These are phyloP conservation scores for Ambrosia hybrid DNA, from an alignment of 140 eudicot genomes.

Conservation along the genomic window DNA sequence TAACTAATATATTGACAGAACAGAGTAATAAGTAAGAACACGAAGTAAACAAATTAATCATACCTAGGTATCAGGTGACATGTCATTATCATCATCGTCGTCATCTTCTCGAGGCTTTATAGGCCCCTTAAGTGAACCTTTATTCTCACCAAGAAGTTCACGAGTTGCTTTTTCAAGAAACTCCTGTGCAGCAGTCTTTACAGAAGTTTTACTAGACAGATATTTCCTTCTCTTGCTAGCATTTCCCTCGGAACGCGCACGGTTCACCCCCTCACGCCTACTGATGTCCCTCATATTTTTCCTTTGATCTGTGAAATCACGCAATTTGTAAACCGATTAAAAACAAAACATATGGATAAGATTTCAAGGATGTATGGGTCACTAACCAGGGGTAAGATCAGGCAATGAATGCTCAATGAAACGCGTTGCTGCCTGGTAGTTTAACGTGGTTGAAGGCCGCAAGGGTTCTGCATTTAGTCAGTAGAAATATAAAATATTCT, in stretches of 20 bases:
- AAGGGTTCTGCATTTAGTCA: slow-evolving; percentile 61
- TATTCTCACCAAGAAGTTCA: slow-evolving; percentile 86
- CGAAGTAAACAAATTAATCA: neutral
- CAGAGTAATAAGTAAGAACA: neutral
- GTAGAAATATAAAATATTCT: neutral
- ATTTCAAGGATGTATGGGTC: slow-evolving; percentile 5
- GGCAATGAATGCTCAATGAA: slow-evolving; percentile 93
- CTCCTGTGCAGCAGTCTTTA: slow-evolving; percentile 83
- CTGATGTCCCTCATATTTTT: slow-evolving; percentile 82
- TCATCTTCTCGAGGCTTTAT: slow-evolving; percentile 62
- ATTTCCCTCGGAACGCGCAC: slow-evolving; percentile 52
- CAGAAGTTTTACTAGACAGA: slow-evolving; percentile 61
- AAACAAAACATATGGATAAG: neutral
- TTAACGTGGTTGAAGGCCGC: slow-evolving; percentile 70
- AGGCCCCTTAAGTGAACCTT: slow-evolving; percentile 74
- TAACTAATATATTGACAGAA: too few relatives aligned
- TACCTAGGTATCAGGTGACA: slow-evolving; percentile 53
- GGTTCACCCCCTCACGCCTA: slow-evolving; percentile 42
- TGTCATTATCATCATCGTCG: slow-evolving; percentile 62
- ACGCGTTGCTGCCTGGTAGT: slow-evolving; percentile 85
- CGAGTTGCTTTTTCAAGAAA: slow-evolving; percentile 93
- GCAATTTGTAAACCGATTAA: slow-evolving; percentile 19
- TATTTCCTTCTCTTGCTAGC: slow-evolving; percentile 74
- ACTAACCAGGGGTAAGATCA: slow-evolving; percentile 75
- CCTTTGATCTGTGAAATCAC: slow-evolving; percentile 65